These are phyloP conservation scores for Trichosporon coremiiforme DNA, from an alignment of 1,284 basidiomycete genomes.

Conservation along the genomic window DNA sequence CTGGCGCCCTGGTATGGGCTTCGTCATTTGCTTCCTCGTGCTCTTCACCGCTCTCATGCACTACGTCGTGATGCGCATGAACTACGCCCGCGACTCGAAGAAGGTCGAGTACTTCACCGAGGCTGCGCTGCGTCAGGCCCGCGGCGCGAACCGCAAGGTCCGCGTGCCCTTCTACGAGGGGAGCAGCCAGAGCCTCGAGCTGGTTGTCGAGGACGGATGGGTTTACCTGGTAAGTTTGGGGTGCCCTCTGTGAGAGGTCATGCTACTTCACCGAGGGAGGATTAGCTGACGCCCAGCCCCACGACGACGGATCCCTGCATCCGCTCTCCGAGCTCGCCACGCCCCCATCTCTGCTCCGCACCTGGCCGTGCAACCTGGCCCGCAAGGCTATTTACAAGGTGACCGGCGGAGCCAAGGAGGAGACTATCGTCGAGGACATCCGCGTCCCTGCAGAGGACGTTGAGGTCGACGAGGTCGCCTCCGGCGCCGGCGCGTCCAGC, in stretches of 20 bases:
- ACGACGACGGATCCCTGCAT: slow-evolving; percentile 47
- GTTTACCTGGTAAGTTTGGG: slow-evolving; percentile 50
- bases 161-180: slow-evolving; percentile 54
- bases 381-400: slow-evolving; percentile 31
- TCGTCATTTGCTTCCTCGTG: slow-evolving; percentile 73
- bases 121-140: slow-evolving; percentile 70
- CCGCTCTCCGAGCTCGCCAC: slow-evolving; percentile 47
- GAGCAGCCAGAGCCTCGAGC: slow-evolving; percentile 45
- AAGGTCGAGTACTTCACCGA: slow-evolving; percentile 68
- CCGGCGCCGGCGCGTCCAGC: background rate
- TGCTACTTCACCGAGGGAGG: too few relatives aligned
- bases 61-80: slow-evolving; percentile 73
- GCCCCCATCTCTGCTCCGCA: slow-evolving; percentile 40
- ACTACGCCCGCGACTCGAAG: slow-evolving; percentile 69
- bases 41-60: slow-evolving; percentile 75
- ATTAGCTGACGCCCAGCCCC: slow-evolving; percentile 43
- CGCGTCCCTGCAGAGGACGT: slow-evolving; percentile 27
- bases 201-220: slow-evolving; percentile 51
- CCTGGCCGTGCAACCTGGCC: slow-evolving; percentile 49
- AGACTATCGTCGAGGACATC: slow-evolving; percentile 27
- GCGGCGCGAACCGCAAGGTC: slow-evolving; percentile 60
- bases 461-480: slow-evolving; percentile 26
- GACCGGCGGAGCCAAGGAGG: slow-evolving; percentile 29
- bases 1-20: slow-evolving; percentile 82
- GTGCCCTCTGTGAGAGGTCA: too few relatives aligned